These are phyloP conservation scores for Ophiosphaerella herpotricha DNA, from an alignment of 2,329 filamentous ascomycete genomes.

Conservation along the genomic window DNA sequence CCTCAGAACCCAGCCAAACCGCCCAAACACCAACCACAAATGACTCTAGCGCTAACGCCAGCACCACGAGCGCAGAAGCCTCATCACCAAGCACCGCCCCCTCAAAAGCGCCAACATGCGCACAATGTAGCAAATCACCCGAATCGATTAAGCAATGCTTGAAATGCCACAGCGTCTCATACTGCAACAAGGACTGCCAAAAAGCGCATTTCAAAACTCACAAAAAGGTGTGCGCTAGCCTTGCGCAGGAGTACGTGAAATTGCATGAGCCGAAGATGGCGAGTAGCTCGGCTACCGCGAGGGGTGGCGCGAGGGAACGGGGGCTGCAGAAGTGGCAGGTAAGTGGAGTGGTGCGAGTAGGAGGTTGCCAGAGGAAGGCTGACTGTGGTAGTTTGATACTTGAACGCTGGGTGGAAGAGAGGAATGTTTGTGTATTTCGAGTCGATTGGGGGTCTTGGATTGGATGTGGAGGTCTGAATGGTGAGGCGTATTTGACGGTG, in stretches of 20 bases:
- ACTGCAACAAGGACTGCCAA: constrained; percentile 49
- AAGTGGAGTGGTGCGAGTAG: neutral
- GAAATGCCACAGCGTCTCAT: constrained; percentile 46
- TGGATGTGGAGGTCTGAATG: neutral
- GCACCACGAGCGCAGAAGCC: constrained; percentile 1
- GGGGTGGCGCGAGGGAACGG: constrained; percentile 35
- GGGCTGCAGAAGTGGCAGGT: constrained; percentile 50
- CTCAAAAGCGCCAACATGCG: constrained; percentile 20
- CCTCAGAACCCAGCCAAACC: neutral
- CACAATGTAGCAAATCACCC: constrained; percentile 26
- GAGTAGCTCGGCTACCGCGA: constrained; percentile 33
- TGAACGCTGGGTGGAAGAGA: neutral
- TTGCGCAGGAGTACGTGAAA: constrained; percentile 47
- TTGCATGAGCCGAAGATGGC: constrained; percentile 48
- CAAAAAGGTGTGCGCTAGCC: constrained; percentile 46
- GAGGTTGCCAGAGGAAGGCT: neutral
- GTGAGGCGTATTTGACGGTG: no score
- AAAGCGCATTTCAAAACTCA: constrained; percentile 47
- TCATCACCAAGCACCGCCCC: constrained; percentile 15
- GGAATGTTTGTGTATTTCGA: neutral
- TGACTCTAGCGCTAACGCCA: no score
- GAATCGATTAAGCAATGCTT: constrained; percentile 43
- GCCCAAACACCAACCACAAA: no score
- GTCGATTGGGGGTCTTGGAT: neutral
- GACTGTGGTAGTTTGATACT: constrained; percentile 1